These are phyloP conservation scores for Sutorius australiensis DNA, from an alignment of 768 basidiomycete species.

Conservation along the genomic window DNA sequence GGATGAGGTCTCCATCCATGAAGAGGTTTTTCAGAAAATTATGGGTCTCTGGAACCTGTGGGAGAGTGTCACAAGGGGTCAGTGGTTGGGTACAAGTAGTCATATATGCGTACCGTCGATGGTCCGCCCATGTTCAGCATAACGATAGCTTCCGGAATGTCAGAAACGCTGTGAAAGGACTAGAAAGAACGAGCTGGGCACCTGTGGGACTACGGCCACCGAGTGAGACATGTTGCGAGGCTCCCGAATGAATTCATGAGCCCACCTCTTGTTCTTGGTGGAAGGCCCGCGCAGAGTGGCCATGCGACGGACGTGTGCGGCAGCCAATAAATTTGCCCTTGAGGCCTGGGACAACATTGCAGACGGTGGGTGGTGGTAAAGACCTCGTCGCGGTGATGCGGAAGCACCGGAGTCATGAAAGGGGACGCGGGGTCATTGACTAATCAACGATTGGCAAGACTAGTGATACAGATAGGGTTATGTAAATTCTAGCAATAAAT, in stretches of 20 bases:
- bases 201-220: constrained; percentile 56
- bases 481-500: constrained; percentile 1
- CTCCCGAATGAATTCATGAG: not conserved
- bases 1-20: constrained; percentile 89
- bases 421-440: constrained; percentile 7
- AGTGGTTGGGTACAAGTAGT: not conserved
- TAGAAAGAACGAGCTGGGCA: constrained; percentile 20
- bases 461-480: not conserved
- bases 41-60: constrained; percentile 85
- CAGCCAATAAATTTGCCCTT: constrained; percentile 14
- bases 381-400: not conserved
- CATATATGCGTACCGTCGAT: constrained; percentile 61
- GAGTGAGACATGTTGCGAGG: constrained; percentile 11
- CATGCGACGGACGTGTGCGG: constrained; percentile 37
- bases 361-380: not conserved
- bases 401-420: not conserved
- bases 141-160: constrained; percentile 63
- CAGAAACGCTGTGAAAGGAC: constrained; percentile 4
- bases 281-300: constrained; percentile 43
- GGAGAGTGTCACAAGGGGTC: constrained; percentile 3
- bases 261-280: constrained; percentile 43
- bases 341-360: constrained; percentile 30
- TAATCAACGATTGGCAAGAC: constrained; percentile 4
- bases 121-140: constrained; percentile 99
- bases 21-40: constrained; percentile 92